Conservation (phyloP, 768 basidiomycete species). For the Mycena galericulata region DNA sequence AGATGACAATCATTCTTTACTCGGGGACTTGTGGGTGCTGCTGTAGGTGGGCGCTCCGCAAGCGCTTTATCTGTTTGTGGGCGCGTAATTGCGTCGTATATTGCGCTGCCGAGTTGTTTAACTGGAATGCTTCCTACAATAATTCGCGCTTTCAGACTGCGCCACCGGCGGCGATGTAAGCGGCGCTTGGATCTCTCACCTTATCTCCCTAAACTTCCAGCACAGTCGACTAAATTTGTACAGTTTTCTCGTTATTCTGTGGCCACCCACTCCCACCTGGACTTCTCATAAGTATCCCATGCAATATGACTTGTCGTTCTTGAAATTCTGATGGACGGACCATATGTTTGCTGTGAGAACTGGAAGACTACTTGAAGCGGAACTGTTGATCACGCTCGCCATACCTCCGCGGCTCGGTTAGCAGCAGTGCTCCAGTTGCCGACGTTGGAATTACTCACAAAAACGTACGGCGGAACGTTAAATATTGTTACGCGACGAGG, state of each 20-base stretch:
- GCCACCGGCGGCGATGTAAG: conserved; percentile 16
- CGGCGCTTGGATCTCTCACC: conserved; percentile 3
- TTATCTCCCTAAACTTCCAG: conserved; percentile 23
- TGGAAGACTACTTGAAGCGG: conserved; percentile 5
- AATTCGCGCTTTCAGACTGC: neutral
- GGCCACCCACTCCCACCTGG: neutral
- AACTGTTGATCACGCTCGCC: neutral
- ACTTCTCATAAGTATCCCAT: neutral
- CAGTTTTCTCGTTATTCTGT: neutral
- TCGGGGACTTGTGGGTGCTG: conserved; percentile 24
- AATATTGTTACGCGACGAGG: neutral
- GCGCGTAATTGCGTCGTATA: neutral
- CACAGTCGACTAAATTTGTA: conserved; percentile 9
- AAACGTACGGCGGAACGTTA: neutral
- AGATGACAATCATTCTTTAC: conserved; percentile 4
- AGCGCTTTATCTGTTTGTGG: neutral
- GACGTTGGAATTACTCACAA: neutral
- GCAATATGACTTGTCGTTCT: neutral
- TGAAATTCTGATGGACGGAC: conserved; percentile 20
- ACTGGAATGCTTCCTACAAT: neutral
- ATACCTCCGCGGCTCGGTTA: conserved; percentile 10
- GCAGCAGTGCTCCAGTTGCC: no score
- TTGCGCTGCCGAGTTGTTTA: neutral
- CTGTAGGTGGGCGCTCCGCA: neutral
- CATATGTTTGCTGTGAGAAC: conserved; percentile 7